Base-by-base conservation (phyloP, 805 yeast species). In the Scheffersomyces ergatensis region DNA sequence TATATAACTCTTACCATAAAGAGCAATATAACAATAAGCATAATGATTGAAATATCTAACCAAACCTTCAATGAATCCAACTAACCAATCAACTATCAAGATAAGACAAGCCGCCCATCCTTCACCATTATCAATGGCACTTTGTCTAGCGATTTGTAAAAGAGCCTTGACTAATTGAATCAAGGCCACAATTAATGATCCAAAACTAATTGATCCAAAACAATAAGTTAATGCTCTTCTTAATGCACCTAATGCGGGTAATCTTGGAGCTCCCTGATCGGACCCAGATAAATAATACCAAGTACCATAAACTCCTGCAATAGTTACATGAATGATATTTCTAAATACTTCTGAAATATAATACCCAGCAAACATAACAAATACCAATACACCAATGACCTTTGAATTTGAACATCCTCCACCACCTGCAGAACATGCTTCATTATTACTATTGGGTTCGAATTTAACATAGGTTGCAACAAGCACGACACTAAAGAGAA, bases 181-280 rank as follows among this genome's bases (percentile, higher is more conserved):
- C 19, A 88, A 46, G 0, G 88, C 79, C 30, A 85, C 85, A 57
- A 85, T 74, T 54, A 85, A 61, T 2, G 89, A 83, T 0, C 97
- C 96, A 55, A 87, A 85, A 58, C 95, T 85, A 40, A 90, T 83
- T 2, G 96, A 85, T 2, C 98, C 97, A 54, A 89, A 84, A 8
- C 95, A 87, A 57, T 82, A 85, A 3, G 96, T 85, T 62, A 87
- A 61, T 1, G 96, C 88, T 49, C 96, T 75, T 53, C 72, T 78
- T 49, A 89, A 79, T 2, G 96, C 83, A 2, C 93, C 89, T 45
- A 82, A 66, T 0, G 95, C 93, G 3, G 96, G 92, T 69, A 77
- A 74, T 51, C 58, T 73, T 24, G 96, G 96, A 67, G 78, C 83
- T 2, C 89, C 89, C 58, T 83, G 84, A 57, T 83, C 89, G 11